phyloP scores from a whole-genome alignment of 2,329 filamentous ascomycete species.

The Xylariaceae sp. region DNA sequence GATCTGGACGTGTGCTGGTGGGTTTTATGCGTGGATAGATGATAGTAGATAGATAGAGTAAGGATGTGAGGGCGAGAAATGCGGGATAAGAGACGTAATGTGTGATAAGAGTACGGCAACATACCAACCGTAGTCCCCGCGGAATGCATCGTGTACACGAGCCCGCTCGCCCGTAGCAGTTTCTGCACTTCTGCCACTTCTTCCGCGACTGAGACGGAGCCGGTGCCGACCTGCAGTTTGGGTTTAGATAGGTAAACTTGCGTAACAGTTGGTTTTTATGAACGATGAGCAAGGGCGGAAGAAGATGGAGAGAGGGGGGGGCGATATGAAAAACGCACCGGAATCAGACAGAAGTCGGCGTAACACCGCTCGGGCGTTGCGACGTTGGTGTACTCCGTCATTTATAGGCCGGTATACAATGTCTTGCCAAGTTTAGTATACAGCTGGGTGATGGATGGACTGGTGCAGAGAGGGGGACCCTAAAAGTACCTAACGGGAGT shows the following conservation, averaged over 20 bases:
- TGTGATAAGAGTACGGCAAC: too few species aligned
- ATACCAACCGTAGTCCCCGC: conserved; percentile 90
- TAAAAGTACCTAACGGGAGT: too few species aligned
- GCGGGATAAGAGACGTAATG: too few species aligned
- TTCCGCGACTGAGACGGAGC: conserved; percentile 74
- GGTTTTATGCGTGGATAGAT: too few species aligned
- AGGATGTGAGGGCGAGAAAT: not conserved
- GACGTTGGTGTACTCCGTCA: conserved; percentile 52
- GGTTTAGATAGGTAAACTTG: conserved; percentile 2
- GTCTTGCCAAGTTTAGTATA: too few species aligned
- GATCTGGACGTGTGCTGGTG: too few species aligned
- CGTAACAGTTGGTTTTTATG: too few species aligned
- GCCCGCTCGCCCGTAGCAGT: conserved; percentile 78
- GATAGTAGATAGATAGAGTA: not conserved
- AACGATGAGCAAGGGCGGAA: too few species aligned
- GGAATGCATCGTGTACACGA: conserved; percentile 89
- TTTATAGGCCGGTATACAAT: not conserved
- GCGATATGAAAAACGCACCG: conserved; percentile 56
- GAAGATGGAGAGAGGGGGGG: not conserved
- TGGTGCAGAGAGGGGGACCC: too few species aligned
- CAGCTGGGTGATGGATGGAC: too few species aligned
- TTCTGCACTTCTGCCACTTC: conserved; percentile 90
- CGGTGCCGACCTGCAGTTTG: conserved; percentile 75
- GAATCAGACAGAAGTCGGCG: conserved; percentile 91
- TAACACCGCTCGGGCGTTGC: conserved; percentile 77